Evolutionary conservation across 2,329 filamentous ascomycete species (phyloP).

Genomic region (Fusarium acutatum): DNA sequence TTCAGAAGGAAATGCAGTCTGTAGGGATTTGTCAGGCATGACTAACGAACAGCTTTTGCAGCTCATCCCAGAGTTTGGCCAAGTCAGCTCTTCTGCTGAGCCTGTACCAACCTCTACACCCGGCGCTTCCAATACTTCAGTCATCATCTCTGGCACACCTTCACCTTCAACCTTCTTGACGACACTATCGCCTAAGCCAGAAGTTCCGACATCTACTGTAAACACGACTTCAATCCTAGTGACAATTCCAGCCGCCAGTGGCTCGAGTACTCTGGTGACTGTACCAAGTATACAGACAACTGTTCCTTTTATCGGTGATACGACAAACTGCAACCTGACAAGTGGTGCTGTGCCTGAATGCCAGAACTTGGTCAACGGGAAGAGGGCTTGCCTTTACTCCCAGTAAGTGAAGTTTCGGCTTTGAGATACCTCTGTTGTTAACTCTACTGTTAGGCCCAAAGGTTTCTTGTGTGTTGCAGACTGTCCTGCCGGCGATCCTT

Average conservation of each 20-base stretch:
- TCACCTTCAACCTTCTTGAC: background rate
- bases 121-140: background rate
- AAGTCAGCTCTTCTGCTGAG: background rate
- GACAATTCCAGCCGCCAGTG: background rate
- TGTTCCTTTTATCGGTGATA: background rate
- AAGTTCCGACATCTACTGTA: background rate
- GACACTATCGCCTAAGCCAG: background rate
- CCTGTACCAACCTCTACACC: background rate
- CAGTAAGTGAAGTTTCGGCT: background rate
- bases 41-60: background rate
- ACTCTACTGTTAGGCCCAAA: accelerated
- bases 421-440: background rate
- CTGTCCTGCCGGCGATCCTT: accelerated
- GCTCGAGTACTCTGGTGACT: background rate
- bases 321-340: background rate
- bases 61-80: background rate
- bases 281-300: background rate
- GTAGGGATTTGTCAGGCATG: background rate
- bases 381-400: background rate
- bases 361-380: background rate
- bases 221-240: background rate
- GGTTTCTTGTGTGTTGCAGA: background rate
- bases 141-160: background rate
- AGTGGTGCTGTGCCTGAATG: background rate
- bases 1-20: background rate